Conservation (phyloP, 1,284 basidiomycete genomes). For the Naganishia sp. region DNA sequence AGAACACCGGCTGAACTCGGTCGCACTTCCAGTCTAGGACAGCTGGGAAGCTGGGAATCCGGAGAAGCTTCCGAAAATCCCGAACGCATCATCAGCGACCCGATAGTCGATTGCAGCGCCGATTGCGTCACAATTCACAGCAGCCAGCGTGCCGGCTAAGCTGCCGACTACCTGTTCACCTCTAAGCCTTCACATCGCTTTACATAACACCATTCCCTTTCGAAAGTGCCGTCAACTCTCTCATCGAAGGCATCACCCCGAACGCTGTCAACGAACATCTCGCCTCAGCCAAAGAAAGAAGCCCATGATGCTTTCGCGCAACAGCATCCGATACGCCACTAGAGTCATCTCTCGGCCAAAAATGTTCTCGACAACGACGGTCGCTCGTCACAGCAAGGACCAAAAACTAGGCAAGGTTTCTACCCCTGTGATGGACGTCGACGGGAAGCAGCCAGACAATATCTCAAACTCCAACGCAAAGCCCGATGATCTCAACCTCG, state of each 20-base stretch:
- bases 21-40: too few relatives aligned
- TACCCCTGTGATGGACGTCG: slow-evolving; percentile 24
- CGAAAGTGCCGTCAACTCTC: not conserved
- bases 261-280: too few relatives aligned
- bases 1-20: too few relatives aligned
- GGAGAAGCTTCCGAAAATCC: too few relatives aligned
- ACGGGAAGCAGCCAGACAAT: slow-evolving; percentile 26
- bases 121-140: too few relatives aligned
- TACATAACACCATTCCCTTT: not conserved
- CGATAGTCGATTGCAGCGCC: too few relatives aligned
- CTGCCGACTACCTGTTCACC: too few relatives aligned
- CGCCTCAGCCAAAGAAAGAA: not conserved
- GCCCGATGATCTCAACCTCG: slow-evolving; percentile 6
- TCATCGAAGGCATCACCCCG: too few relatives aligned
- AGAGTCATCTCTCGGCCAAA: slow-evolving; percentile 8
- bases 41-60: too few relatives aligned
- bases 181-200: too few relatives aligned
- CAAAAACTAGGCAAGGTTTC: slow-evolving; percentile 10
- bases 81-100: too few relatives aligned
- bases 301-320: slow-evolving; percentile 22
- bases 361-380: slow-evolving; percentile 1
- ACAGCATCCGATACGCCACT: not conserved
- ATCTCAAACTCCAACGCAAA: slow-evolving; percentile 24
- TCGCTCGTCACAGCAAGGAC: not conserved
- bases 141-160: too few relatives aligned